Evolutionary conservation across 345 rosid species (phyloP).

Genomic region (Iberis pinnata): DNA sequence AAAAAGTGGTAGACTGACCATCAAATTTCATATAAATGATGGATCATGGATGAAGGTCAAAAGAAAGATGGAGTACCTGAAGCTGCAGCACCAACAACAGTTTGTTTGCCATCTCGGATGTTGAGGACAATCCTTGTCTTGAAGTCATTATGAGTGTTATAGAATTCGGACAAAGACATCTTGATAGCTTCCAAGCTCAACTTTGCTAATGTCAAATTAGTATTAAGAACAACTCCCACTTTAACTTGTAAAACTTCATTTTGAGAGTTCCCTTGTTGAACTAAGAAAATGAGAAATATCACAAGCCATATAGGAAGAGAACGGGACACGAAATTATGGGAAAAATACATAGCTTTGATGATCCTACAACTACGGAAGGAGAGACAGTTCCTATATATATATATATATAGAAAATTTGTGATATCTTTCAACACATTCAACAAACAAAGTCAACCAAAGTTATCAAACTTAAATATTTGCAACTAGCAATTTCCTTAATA

Average conservation of each 20-base stretch:
- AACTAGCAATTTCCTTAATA: too few species aligned
- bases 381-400: too few species aligned
- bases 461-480: too few species aligned
- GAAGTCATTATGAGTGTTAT: conserved; percentile 15
- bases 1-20: too few species aligned
- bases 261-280: conserved; percentile 12
- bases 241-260: conserved; percentile 22
- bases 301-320: conserved; percentile 18
- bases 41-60: neutral
- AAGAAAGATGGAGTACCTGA: conserved; percentile 20
- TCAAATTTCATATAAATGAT: too few species aligned
- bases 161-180: conserved; percentile 31
- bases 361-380: neutral
- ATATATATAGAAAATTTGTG: too few species aligned
- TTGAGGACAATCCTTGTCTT: conserved; percentile 25
- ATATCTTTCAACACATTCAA: too few species aligned
- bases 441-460: too few species aligned
- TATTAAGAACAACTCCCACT: conserved; percentile 34
- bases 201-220: conserved; percentile 14
- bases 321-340: neutral
- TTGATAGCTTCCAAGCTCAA: conserved; percentile 20
- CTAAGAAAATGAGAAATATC: neutral
- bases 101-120: conserved; percentile 21
- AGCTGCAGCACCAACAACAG: conserved; percentile 35
- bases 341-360: conserved; percentile 8